phyloP scores from a whole-genome alignment of 495 filamentous ascomycete species.

The Neurospora sp. region DNA sequence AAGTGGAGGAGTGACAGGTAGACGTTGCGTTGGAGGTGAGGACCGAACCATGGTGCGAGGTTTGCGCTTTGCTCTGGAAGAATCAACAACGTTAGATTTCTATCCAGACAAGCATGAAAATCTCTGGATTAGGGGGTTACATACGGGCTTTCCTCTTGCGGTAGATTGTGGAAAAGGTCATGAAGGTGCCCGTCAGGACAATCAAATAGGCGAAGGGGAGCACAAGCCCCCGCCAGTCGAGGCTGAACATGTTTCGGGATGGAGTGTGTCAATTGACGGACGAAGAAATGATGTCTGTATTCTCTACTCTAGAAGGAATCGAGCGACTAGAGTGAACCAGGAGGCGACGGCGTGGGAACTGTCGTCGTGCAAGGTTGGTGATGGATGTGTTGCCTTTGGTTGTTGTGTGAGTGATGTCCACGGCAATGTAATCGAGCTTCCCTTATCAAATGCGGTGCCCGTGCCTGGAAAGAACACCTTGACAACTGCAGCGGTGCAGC shows the following conservation, averaged over 20 bases:
- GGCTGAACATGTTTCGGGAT: conserved; percentile 36
- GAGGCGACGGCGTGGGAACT: background rate
- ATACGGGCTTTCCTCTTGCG: conserved; percentile 83
- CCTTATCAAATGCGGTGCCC: background rate
- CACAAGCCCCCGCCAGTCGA: conserved; percentile 72
- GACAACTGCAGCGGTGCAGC: conserved; percentile 11
- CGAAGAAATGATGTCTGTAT: background rate
- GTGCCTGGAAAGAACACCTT: conserved; percentile 27
- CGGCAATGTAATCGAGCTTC: background rate
- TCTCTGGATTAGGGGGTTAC: conserved; percentile 16
- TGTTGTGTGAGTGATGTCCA: background rate
- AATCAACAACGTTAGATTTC: background rate
- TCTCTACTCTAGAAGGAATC: background rate
- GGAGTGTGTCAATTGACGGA: background rate
- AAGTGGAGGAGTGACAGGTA: conserved; percentile 88
- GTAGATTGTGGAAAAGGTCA: conserved; percentile 86
- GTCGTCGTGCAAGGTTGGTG: background rate
- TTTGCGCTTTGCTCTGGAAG: conserved; percentile 59
- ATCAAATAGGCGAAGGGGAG: conserved; percentile 80
- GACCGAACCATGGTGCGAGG: conserved; percentile 84
- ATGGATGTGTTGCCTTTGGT: background rate
- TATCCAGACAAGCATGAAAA: background rate
- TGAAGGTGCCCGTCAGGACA: conserved; percentile 76
- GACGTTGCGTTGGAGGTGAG: conserved; percentile 84
- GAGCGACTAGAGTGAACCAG: background rate